Evolutionary conservation across 495 filamentous ascomycete species (phyloP), one percentile per base, ranked within the genome.

Genomic region (Amniculicola lignicola): DNA sequence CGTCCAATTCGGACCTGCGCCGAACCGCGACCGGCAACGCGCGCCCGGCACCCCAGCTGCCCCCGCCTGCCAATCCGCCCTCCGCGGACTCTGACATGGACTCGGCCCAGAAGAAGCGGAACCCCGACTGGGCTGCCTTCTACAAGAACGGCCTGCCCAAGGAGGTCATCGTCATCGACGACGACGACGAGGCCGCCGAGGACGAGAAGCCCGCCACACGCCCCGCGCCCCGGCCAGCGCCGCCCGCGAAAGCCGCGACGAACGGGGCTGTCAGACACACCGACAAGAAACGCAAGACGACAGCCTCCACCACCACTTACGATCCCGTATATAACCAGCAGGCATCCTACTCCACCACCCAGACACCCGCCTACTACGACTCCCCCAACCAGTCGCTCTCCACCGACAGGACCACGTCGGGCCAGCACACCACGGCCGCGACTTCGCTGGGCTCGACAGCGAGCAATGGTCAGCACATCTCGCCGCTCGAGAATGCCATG

Each of bases 161-260:
- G 67, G 91, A 96, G 71, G 81, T 97, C 68, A 96, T 97, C 67
- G 84, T 96, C 55, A 97, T 97, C 68, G 88, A 95, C 63, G 92
- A 96, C 72, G 84, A 87, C n/a, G 82, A 86, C 35, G 85, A 86
- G 52, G 92, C 95, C 72, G 84, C 86, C n/a, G 82, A 86, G 33
- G 85, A 86, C 51, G 78, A 82, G 18, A 82, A 85, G 0, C 12
- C n/a, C n/a, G n/a, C n/a, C n/a, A n/a, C 24, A 31, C 29, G 15
- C 37, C 41, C 41, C 19, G 29, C 21, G 19, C 51, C 50, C 4
- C 58, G 48, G 24, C 40, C 35, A 15, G 21, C 39, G 18, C 57
- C 59, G 24, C 35, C 51, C 31, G 29, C 57, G 18, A 59, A 57
- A 11, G 55, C 57, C 25, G 46, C 64, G 28, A 66, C 70, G 24